Conservation (phyloP, 176 grass and related monocot species). For the Eleusine indica region DNA sequence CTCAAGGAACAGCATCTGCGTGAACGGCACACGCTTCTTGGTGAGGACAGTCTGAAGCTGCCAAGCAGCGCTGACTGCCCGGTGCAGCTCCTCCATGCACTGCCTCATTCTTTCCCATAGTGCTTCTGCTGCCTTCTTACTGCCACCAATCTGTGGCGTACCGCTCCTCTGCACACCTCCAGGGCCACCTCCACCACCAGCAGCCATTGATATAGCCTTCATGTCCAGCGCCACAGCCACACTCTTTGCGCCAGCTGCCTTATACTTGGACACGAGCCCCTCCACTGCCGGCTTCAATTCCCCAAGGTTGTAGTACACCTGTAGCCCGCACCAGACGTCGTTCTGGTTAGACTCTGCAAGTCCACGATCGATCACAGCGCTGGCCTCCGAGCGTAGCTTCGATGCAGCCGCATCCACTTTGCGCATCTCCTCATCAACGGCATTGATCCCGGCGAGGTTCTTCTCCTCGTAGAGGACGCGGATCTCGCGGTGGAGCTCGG, state of each 20-base stretch:
- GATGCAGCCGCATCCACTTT: slow-evolving; percentile 62
- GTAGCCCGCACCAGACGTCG: slow-evolving; percentile 89
- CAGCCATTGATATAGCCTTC: slow-evolving; percentile 81
- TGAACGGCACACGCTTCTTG: slow-evolving; percentile 93
- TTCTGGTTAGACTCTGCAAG: slow-evolving; percentile 91
- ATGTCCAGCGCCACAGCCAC: slow-evolving; percentile 80
- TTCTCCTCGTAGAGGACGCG: slow-evolving; percentile 87
- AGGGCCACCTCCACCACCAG: slow-evolving; percentile 66
- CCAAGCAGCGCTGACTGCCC: slow-evolving; percentile 81
- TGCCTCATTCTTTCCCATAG: slow-evolving; percentile 94
- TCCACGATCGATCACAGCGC: slow-evolving; percentile 70
- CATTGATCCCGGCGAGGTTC: slow-evolving; percentile 77
- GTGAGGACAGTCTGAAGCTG: slow-evolving; percentile 92
- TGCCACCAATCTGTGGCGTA: slow-evolving; percentile 84
- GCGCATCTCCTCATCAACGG: slow-evolving; percentile 88
- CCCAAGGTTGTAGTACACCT: slow-evolving; percentile 97
- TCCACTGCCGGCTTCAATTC: slow-evolving; percentile 86
- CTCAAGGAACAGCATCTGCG: slow-evolving; percentile 92
- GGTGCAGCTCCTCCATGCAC: slow-evolving; percentile 88
- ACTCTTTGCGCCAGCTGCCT: slow-evolving; percentile 74
- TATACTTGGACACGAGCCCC: slow-evolving; percentile 70
- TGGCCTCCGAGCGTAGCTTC: slow-evolving; percentile 73
- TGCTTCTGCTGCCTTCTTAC: slow-evolving; percentile 84
- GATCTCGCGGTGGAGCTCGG: slow-evolving; percentile 89
- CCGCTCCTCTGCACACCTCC: slow-evolving; percentile 97